Percentiles rank a stretch among this genome's conserved stretches.
Evolutionary conservation across 805 yeast genomes (phyloP).

Genomic region (Candida germanica): DNA sequence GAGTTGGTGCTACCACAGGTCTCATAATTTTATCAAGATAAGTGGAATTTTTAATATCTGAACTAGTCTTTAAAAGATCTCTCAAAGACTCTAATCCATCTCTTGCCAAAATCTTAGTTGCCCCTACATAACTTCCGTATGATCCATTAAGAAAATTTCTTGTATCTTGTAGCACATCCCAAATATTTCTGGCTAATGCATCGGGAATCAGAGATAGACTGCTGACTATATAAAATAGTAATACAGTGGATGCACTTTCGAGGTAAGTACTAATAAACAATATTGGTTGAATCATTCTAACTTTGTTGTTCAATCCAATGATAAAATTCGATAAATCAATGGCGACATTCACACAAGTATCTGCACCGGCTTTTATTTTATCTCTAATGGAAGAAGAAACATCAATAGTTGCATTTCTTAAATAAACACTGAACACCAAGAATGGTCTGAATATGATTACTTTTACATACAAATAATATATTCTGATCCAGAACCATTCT

Average conservation of each 20-base stretch:
- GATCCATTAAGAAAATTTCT: constrained; percentile 17
- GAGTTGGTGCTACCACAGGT: constrained; percentile 1
- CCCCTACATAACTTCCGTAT: constrained; percentile 17
- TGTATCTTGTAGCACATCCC: constrained; percentile 18
- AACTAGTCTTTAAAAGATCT: constrained; percentile 7
- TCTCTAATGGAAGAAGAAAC: constrained; percentile 9
- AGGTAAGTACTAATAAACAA: constrained; percentile 19
- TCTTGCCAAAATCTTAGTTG: constrained; percentile 16
- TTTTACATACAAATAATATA: constrained; percentile 20
- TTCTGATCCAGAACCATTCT: constrained; percentile 25
- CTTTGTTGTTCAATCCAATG: constrained; percentile 15
- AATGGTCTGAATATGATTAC: constrained; percentile 20
- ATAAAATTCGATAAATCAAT: constrained; percentile 16
- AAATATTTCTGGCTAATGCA: constrained; percentile 13
- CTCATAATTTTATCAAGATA: constrained; percentile 13
- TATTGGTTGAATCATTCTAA: constrained; percentile 17
- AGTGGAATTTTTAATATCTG: constrained; percentile 4
- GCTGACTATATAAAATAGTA: constrained; percentile 16
- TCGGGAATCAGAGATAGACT: constrained; percentile 13
- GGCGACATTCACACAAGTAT: constrained; percentile 16
- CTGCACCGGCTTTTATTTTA: constrained; percentile 13
- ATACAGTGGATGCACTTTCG: constrained; percentile 18
- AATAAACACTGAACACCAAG: constrained; percentile 18
- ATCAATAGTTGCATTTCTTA: constrained; percentile 12
- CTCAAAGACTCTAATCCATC: constrained; percentile 18